Conservation (phyloP, 208 protist species). For the Jaenimonas drosophilae region DNA sequence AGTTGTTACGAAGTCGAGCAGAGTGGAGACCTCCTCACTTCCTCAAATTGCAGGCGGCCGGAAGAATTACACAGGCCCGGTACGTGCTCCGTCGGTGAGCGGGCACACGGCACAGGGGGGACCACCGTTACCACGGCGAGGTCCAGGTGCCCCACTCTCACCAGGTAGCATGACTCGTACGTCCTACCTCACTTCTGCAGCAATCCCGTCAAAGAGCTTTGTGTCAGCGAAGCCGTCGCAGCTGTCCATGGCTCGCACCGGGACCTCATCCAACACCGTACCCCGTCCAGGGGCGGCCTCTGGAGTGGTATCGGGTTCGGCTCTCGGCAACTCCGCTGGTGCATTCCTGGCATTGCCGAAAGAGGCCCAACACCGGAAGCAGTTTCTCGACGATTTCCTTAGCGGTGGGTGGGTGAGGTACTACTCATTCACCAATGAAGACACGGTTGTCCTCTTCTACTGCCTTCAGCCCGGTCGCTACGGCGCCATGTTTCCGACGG, state of each 20-base stretch:
- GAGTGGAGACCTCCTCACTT: too few relatives aligned
- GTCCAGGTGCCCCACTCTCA: conserved; percentile 25
- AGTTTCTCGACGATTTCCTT: conserved; percentile 78
- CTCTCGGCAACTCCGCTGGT: conserved; percentile 11
- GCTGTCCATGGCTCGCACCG: not conserved
- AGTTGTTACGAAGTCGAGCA: too few relatives aligned
- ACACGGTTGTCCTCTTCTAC: conserved; percentile 82
- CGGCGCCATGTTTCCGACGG: conserved; percentile 77
- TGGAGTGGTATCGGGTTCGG: not conserved
- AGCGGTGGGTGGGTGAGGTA: conserved; percentile 80
- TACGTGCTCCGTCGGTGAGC: conserved; percentile 34
- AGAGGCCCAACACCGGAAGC: conserved; percentile 53
- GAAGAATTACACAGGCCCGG: too few relatives aligned
- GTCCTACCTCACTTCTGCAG: too few relatives aligned
- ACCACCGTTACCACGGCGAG: conserved; percentile 53
- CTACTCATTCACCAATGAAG: conserved; percentile 73
- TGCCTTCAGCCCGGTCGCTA: conserved; percentile 78
- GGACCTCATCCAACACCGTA: not conserved
- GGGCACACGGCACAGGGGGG: conserved; percentile 40
- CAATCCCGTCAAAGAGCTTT: too few relatives aligned
- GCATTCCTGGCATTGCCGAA: conserved; percentile 70
- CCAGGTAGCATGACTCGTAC: not conserved
- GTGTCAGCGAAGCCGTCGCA: too few relatives aligned
- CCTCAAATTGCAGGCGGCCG: too few relatives aligned
- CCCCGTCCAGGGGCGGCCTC: conserved; percentile 2